phyloP scores from a whole-genome alignment of 2,329 filamentous ascomycete species.

The Colletotrichum tofieldiae region DNA sequence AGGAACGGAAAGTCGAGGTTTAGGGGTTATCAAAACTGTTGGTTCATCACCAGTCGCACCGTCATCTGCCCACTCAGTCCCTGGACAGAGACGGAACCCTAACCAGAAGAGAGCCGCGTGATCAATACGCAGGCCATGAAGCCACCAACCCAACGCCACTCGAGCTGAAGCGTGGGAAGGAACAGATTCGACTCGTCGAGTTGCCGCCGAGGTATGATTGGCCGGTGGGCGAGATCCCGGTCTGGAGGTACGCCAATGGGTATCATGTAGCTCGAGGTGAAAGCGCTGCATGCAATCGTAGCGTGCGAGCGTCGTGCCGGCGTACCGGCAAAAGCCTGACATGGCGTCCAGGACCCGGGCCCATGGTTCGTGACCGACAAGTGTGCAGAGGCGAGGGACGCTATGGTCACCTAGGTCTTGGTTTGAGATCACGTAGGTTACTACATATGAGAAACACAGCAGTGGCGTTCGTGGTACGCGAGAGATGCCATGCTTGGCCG shows the following conservation, averaged over 20 bases:
- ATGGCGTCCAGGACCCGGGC: constrained; percentile 22
- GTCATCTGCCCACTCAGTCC: too few relatives aligned
- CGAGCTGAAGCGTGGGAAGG: too few relatives aligned
- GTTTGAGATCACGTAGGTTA: neutral
- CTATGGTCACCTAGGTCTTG: neutral
- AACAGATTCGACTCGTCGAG: neutral
- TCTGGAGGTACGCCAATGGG: neutral
- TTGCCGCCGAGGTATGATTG: constrained; percentile 14
- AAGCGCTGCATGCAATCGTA: neutral
- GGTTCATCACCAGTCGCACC: neutral
- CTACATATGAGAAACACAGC: neutral
- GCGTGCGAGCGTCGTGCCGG: constrained; percentile 5
- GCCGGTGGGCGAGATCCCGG: neutral
- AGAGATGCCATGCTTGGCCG: neutral
- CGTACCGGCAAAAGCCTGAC: constrained; percentile 1
- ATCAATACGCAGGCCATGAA: neutral
- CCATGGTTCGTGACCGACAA: constrained; percentile 1
- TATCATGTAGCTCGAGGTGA: too few relatives aligned
- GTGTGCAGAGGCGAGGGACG: constrained; percentile 1
- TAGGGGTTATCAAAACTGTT: neutral
- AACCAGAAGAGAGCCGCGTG: neutral
- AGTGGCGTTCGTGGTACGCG: neutral
- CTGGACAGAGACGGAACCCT: neutral
- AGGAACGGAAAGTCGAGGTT: neutral
- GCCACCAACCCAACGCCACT: neutral